Evolutionary conservation across 2,329 filamentous ascomycete genomes (phyloP), one percentile per base, ranked within the genome.

Genomic region (Parastagonospora nodorum): DNA sequence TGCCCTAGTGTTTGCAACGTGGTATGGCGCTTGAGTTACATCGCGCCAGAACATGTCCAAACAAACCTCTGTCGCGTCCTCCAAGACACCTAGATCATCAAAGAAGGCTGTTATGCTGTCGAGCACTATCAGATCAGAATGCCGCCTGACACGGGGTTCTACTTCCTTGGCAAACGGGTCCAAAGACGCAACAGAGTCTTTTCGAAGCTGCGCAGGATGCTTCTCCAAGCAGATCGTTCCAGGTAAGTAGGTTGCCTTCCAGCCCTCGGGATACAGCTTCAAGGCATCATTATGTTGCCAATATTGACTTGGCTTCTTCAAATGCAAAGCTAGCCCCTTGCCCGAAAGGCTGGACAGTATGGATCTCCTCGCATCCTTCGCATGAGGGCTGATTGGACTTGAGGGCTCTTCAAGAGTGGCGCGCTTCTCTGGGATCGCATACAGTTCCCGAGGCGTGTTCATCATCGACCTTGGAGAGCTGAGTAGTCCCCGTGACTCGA

Each of bases 31-130:
- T 14, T 30, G 41, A 27, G 36, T 42, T n/a, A 57, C 43, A n/a
- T 51, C 44, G 42, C 64, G 50, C 71, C 70, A 74, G 50, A 61
- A 74, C 47, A 52, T 58, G 47, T 74, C 70, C 52, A 71, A 36
- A 19, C 61, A 65, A 14, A 55, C 57, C 33, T 71, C 66, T 6
- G 67, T 64, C 10, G 62, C 51, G 28, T 59, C 42, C 5, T 62
- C 61, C 7, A 67, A 64, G n/a, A 76, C 64, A 11, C 70, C 71
- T 40, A 77, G 72, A 2, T 66, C 67, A 16, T 74, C 68, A 42
- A 79, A 77, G 60, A 72, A 78, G 36, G 69, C 67, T 41, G 74
- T 73, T n/a, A 77, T 67, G 27, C 74, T 68, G 16, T 79, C 76
- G 14, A 73, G 54, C 5, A 54, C 60, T 19, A 60, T 44, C 36